phyloP scores from a whole-genome alignment of 805 yeast species.

The Saccharomycopsis fodiens region DNA sequence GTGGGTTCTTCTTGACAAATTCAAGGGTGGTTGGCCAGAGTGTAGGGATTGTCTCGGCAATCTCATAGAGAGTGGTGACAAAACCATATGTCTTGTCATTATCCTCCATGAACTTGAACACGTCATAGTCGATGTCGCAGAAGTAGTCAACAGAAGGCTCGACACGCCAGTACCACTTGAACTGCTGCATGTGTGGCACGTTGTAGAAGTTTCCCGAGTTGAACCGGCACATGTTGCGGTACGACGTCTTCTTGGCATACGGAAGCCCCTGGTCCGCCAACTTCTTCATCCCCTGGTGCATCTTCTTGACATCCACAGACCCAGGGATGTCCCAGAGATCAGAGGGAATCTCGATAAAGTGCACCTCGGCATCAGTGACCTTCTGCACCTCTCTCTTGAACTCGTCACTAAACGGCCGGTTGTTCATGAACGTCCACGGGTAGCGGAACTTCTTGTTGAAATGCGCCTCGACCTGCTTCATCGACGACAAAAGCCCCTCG shows the following conservation, averaged over 20 bases:
- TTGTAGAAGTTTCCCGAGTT: conserved; percentile 52
- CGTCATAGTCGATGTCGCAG: conserved; percentile 56
- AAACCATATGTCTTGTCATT: conserved; percentile 60
- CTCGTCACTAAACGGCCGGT: conserved; percentile 41
- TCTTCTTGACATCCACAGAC: conserved; percentile 40
- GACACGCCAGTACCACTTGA: conserved; percentile 61
- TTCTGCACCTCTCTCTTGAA: conserved; percentile 37
- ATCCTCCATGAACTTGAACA: conserved; percentile 53
- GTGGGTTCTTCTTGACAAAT: conserved; percentile 42
- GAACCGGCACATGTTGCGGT: conserved; percentile 68
- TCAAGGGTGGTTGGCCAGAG: conserved; percentile 58
- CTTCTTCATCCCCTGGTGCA: conserved; percentile 34
- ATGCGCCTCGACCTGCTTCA: conserved; percentile 43
- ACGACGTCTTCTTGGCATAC: conserved; percentile 46
- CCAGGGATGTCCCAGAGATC: conserved; percentile 55
- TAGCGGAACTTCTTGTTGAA: conserved; percentile 58
- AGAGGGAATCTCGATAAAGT: conserved; percentile 27
- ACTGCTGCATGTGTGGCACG: conserved; percentile 50
- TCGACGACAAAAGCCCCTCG: conserved; percentile 35
- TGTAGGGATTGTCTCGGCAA: conserved; percentile 44
- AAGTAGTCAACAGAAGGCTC: conserved; percentile 59
- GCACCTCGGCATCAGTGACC: conserved; percentile 28
- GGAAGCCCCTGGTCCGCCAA: conserved; percentile 41
- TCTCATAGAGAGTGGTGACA: conserved; percentile 53
- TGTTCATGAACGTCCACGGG: conserved; percentile 65